Percentiles rank a stretch among this genome's conserved stretches.
Conservation (phyloP, 345 rosid genomes). For the Xanthoceras sorbifolium region DNA sequence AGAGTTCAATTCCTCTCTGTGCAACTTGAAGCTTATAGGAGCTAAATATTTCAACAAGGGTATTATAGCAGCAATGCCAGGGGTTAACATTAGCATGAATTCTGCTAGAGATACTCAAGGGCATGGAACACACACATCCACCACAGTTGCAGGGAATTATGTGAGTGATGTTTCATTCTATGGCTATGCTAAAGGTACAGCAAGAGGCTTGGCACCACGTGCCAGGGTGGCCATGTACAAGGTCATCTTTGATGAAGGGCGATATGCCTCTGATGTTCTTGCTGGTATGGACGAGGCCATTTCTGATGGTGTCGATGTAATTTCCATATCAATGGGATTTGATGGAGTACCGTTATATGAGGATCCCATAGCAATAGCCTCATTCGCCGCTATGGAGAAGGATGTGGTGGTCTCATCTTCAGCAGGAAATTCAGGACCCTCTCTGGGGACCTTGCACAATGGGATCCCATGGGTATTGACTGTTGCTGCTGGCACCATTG, state of each 20-base stretch:
- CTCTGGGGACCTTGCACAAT: slow-evolving; percentile 41
- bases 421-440: slow-evolving; percentile 30
- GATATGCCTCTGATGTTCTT: slow-evolving; percentile 33
- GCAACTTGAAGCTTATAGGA: slow-evolving; percentile 40
- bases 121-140: slow-evolving; percentile 44
- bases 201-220: slow-evolving; percentile 36
- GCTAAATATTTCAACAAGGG: slow-evolving; percentile 57
- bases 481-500: slow-evolving; percentile 41
- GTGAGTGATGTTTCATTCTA: slow-evolving; percentile 24
- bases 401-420: slow-evolving; percentile 27
- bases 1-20: slow-evolving; percentile 31
- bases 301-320: slow-evolving; percentile 37
- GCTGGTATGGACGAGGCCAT: slow-evolving; percentile 39
- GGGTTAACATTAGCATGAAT: slow-evolving; percentile 24
- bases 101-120: slow-evolving; percentile 35
- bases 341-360: slow-evolving; percentile 26
- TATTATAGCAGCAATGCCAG: slow-evolving; percentile 25
- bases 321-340: slow-evolving; percentile 37
- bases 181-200: slow-evolving; percentile 38
- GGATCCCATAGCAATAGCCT: slow-evolving; percentile 31
- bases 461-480: slow-evolving; percentile 52
- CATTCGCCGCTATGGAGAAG: slow-evolving; percentile 26
- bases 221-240: slow-evolving; percentile 40
- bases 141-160: slow-evolving; percentile 37
- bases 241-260: slow-evolving; percentile 34